Conservation (phyloP, 2,329 filamentous ascomycete species). For the Penicillium expansum region DNA sequence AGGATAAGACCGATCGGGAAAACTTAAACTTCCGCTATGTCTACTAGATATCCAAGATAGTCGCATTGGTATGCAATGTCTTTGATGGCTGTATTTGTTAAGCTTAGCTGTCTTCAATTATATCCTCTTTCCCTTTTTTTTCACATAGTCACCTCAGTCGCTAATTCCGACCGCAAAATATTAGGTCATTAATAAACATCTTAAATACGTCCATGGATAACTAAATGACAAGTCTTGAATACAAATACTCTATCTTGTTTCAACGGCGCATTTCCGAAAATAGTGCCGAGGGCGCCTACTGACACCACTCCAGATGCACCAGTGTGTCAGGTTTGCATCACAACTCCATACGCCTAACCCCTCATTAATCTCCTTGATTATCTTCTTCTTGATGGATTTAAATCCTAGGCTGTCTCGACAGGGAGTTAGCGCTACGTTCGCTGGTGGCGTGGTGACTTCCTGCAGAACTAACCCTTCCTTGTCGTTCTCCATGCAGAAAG, state of each 20-base stretch:
- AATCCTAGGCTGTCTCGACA: background rate
- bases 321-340: background rate
- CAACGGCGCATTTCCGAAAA: background rate
- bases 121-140: too few species aligned
- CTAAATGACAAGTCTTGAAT: too few species aligned
- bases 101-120: background rate
- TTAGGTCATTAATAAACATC: too few species aligned
- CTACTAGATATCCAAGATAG: slow-evolving; percentile 32
- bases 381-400: background rate
- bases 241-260: too few species aligned
- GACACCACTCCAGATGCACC: background rate
- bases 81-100: background rate
- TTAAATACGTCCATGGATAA: too few species aligned
- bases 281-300: slow-evolving; percentile 3
- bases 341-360: background rate
- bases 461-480: background rate
- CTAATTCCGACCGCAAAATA: too few species aligned
- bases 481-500: background rate
- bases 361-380: background rate
- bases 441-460: slow-evolving; percentile 1
- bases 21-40: slow-evolving; percentile 62
- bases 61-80: background rate
- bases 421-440: background rate
- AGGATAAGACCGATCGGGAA: slow-evolving; percentile 62
- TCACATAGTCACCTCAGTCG: too few species aligned